Evolutionary conservation across 352 stramenopile genomes (phyloP).

Genomic region (Labyrinthula sp.): DNA sequence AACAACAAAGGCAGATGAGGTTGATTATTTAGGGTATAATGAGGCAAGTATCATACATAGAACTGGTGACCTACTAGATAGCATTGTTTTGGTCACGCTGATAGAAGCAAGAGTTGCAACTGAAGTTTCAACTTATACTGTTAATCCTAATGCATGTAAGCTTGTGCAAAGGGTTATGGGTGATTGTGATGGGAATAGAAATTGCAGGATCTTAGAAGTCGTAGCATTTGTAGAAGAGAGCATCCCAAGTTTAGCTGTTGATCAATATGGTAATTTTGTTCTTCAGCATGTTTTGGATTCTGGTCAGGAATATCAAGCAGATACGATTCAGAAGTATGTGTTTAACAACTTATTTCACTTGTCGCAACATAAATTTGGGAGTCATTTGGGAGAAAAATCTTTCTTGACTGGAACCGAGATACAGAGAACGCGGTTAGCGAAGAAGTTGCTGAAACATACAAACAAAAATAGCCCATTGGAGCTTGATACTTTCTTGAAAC

Average conservation of each 20-base stretch:
- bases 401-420: not conserved
- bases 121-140: no score
- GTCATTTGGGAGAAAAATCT: constrained; percentile 20
- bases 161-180: constrained; percentile 14
- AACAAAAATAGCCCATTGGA: no score
- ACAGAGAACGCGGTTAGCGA: not conserved
- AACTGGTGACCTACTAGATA: no score
- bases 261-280: constrained; percentile 23
- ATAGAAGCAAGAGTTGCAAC: no score
- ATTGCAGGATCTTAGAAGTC: not conserved
- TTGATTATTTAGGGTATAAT: no score
- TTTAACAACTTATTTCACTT: constrained; percentile 10
- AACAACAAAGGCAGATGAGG: no score
- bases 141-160: constrained; percentile 8
- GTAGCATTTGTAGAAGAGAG: no score
- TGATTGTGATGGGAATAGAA: constrained; percentile 11
- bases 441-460: constrained; percentile 1
- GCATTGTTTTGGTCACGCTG: no score
- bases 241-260: constrained; percentile 3
- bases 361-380: constrained; percentile 27
- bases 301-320: not conserved
- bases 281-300: constrained; percentile 4
- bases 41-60: no score
- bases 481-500: constrained; percentile 11
- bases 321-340: constrained; percentile 5